Evolutionary conservation across 495 filamentous ascomycete genomes (phyloP), one percentile per base, ranked within the genome.

Genomic region (Talaromyces stipitatus): DNA sequence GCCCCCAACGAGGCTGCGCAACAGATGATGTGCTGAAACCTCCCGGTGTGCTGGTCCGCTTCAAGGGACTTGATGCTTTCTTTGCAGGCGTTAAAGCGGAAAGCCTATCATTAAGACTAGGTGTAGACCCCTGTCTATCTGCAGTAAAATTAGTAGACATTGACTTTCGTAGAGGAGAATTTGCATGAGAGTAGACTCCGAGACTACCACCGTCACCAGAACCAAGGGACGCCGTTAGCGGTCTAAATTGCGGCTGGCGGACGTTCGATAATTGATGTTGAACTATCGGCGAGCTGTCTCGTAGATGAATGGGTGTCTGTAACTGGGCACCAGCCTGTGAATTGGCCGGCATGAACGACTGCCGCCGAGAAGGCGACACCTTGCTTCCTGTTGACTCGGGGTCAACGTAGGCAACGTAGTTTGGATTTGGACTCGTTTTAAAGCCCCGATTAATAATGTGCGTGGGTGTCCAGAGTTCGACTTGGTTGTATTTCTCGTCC

Each of bases 341-440:
- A 57, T 54, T 60, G 46, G 69, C 62, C 0, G 75, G 68, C 27
- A 67, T 45, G 14, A 64, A 57, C 8, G 55, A 67, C 32, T 54
- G 27, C 14, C 56, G 57, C 54, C 51, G 54, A 41, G 55, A 64
- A 11, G 46, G 45, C 22, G 43, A 58, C 20, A 55, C 30, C 58
- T 46, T 48, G 18, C 22, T 50, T 9, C 54, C 46, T 12, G 56
- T 16, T 30, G 75, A 77, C 55, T 94, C 85, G 0, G 87, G 89
- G 63, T 92, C 85, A 57, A 91, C 80, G 61, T 95, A 85, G 50
- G 81, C 84, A 47, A 83, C 69, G 70, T 96, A 97, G 64, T 90
- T 91, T 0, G 89, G 88, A 63, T 97, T 97, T 8, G 92, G 90
- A 46, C 88, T 84, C 2, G 88, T 94, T 58, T 82, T 78, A 68